Percentiles rank a stretch among this genome's conserved stretches.
Evolutionary conservation across 306 rosid genomes (phyloP).

Genomic region (Vicia villosa): DNA sequence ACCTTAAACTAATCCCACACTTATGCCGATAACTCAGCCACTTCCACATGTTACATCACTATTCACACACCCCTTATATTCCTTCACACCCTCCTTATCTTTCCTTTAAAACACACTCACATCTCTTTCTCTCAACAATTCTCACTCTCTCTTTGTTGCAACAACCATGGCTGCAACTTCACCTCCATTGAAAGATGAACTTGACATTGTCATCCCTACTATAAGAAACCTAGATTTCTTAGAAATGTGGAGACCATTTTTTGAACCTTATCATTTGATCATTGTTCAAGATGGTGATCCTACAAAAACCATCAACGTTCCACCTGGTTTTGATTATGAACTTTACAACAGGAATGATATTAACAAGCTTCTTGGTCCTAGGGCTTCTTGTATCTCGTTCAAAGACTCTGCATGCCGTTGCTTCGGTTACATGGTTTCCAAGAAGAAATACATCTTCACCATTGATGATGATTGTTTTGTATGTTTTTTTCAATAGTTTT

Average conservation of each 20-base stretch:
- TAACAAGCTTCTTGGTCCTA: conserved; percentile 77
- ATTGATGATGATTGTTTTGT: conserved; percentile 95
- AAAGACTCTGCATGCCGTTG: conserved; percentile 96
- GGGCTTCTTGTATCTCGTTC: conserved; percentile 78
- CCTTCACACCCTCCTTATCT: conserved; percentile 15
- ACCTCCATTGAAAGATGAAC: conserved; percentile 69
- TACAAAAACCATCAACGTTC: conserved; percentile 70
- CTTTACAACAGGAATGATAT: conserved; percentile 81
- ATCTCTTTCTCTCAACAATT: background rate
- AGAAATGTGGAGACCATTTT: conserved; percentile 90
- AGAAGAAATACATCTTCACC: conserved; percentile 88
- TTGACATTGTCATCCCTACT: conserved; percentile 88
- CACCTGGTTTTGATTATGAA: conserved; percentile 84
- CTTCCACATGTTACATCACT: conserved; percentile 13
- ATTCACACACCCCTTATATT: background rate
- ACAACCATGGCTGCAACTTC: conserved; percentile 27
- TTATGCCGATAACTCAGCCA: conserved; percentile 35
- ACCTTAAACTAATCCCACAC: conserved; percentile 31
- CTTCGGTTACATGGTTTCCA: conserved; percentile 94
- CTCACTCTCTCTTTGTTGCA: background rate
- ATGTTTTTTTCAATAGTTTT: conserved; percentile 23
- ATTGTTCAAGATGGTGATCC: conserved; percentile 96
- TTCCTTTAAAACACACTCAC: conserved; percentile 27
- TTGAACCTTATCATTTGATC: conserved; percentile 77
- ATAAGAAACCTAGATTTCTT: conserved; percentile 87